Conservation (phyloP, 208 protist species). For the Wallacemonas sp. region DNA sequence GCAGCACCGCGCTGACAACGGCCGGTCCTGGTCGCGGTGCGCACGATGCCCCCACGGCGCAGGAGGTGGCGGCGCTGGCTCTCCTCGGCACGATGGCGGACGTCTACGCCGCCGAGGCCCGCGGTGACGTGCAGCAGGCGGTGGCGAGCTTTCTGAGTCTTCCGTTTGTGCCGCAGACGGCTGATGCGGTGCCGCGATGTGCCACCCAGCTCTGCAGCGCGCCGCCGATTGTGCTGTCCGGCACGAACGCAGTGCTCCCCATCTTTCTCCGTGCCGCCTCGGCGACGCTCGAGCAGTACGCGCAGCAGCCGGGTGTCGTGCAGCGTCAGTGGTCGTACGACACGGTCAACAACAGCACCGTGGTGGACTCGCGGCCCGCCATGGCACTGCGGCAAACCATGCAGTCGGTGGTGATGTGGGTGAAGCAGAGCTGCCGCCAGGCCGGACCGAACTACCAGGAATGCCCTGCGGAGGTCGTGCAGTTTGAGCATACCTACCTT, state of each 20-base stretch:
- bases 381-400: conserved; percentile 40
- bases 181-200: conserved; percentile 23
- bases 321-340: conserved; percentile 8
- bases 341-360: conserved; percentile 16
- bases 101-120: conserved; percentile 37
- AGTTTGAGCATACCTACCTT: conserved; percentile 47
- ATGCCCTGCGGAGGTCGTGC: conserved; percentile 36
- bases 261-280: conserved; percentile 34
- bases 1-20: conserved; percentile 1
- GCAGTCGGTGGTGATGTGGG: conserved; percentile 54
- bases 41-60: background rate
- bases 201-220: conserved; percentile 33
- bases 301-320: conserved; percentile 11
- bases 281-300: conserved; percentile 25
- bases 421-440: conserved; percentile 54
- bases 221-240: conserved; percentile 27
- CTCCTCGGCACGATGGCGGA: conserved; percentile 65
- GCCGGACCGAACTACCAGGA: conserved; percentile 22
- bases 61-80: conserved; percentile 19
- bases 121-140: conserved; percentile 44
- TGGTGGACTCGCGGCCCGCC: background rate
- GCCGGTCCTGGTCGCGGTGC: background rate
- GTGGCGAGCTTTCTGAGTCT: conserved; percentile 50
- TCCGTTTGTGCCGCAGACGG: conserved; percentile 52
- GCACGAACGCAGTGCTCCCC: conserved; percentile 36